These are phyloP conservation scores for Astragalus glycyphyllos DNA, from an alignment of 306 rosid genomes.

Conservation along the genomic window DNA sequence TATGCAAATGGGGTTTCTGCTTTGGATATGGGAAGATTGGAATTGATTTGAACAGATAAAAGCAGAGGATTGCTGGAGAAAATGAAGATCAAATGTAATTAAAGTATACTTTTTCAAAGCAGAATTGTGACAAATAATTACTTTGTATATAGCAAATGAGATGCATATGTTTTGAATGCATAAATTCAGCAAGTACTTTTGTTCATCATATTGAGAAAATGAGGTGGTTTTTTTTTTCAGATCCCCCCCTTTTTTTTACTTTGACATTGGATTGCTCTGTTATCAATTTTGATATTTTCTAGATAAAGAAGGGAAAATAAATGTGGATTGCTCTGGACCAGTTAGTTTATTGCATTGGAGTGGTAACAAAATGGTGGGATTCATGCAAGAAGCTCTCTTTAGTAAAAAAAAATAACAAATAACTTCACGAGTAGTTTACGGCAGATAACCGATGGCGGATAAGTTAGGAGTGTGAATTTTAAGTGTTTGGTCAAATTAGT, in stretches of 20 bases:
- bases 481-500: too few relatives aligned
- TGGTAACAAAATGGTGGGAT: too few relatives aligned
- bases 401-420: too few relatives aligned
- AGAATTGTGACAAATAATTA: slow-evolving; percentile 37
- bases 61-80: neutral
- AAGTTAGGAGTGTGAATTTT: too few relatives aligned
- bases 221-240: too few relatives aligned
- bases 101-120: neutral
- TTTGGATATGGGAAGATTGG: neutral
- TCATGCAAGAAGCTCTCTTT: too few relatives aligned
- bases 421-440: too few relatives aligned
- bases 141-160: slow-evolving; percentile 49
- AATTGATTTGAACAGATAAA: neutral
- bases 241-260: too few relatives aligned
- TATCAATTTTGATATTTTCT: neutral
- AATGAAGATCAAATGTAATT: slow-evolving; percentile 17
- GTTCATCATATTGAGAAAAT: too few relatives aligned
- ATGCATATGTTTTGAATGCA: slow-evolving; percentile 40
- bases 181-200: neutral
- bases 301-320: neutral
- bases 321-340: too few relatives aligned
- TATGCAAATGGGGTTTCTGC: neutral
- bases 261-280: neutral
- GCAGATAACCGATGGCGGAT: too few relatives aligned
- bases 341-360: too few relatives aligned